These are phyloP conservation scores for Cylindrodendrum hubeiense DNA, from an alignment of 2,329 filamentous ascomycete species.

Conservation along the genomic window DNA sequence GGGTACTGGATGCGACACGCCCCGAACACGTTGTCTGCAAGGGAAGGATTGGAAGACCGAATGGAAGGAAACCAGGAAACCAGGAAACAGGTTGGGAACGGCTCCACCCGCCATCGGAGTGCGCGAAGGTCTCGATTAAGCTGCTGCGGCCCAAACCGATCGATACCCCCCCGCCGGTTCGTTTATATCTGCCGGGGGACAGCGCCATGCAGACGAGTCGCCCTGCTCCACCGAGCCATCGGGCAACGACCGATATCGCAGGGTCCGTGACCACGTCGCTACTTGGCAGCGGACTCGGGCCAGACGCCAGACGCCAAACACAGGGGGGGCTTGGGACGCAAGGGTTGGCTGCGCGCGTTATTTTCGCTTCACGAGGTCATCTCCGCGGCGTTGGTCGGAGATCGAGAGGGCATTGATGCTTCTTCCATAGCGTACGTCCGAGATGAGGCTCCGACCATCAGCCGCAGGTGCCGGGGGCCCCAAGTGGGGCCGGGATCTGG, in stretches of 20 bases:
- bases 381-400: not conserved
- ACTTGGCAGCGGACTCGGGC: not conserved
- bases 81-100: not conserved
- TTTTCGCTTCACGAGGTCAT: conserved; percentile 3
- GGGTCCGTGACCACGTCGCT: not conserved
- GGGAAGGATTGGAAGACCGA: conserved; percentile 17
- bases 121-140: conserved; percentile 19
- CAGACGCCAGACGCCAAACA: not conserved
- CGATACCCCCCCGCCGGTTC: conserved; percentile 24
- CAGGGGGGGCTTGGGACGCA: not conserved
- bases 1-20: not conserved
- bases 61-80: conserved; percentile 14
- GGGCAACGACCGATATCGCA: conserved; percentile 4
- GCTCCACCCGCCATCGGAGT: conserved; percentile 5
- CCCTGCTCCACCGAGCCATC: conserved; percentile 4
- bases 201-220: conserved; percentile 23
- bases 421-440: not conserved
- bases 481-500: conserved; percentile 19
- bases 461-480: conserved; percentile 16
- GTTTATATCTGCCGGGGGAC: conserved; percentile 20
- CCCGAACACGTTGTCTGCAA: conserved; percentile 12
- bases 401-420: not conserved
- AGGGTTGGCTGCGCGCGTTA: not conserved
- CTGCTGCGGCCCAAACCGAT: conserved; percentile 18
- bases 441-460: conserved; percentile 13